Base-by-base conservation (phyloP, 768 basidiomycete species). In the Macrolepiota dolichaula region DNA sequence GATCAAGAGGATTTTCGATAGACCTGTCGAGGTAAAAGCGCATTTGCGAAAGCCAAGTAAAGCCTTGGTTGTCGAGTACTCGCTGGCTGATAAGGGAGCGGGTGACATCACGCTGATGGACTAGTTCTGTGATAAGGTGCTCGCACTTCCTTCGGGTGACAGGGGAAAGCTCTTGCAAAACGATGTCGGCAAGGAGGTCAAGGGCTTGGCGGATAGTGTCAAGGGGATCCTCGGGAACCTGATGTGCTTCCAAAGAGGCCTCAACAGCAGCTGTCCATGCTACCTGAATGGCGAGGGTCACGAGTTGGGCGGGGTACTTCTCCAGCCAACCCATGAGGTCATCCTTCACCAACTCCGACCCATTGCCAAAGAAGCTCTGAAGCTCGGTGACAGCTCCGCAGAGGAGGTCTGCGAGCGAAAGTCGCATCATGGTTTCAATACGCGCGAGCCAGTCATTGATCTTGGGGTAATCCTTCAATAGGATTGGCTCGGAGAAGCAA, bases 371-470 rank as follows among this genome's bases (percentile, higher is more conserved):
- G 76, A 98, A 92, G 3, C 76, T 71, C 66, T 90, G 85, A 3
- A 98, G 79, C 71, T 96, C 93, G 4, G 76, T 76, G 32, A 96
- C 93, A 1, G 93, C 87, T 38, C 90, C 87, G 12, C 84, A 85
- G 22, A 98, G 84, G 9, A 94, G 78, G 58, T 86, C 81, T 1
- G 97, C 93, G 50, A 99, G 81, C 10, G 96, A 95, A 19, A 89
- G 68, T 27, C 92, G 85, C 96, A 98, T 98, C 82, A 93, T 91
- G 1, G 86, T 81, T 73, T 99, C 97, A 56, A 98, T 82, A 66
- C 87, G 88, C 44, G 90, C 89, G 47, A 99, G 82, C 97, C 97
- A 99, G 69, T 99, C 97, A 70, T 99, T 99, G 79, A 99, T 98
- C 77, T 95, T 96, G 3, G 96, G 92, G 72, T 85, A 96, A 65